Evolutionary conservation across 345 rosid species (phyloP).

Genomic region (Aethionema arabicum): DNA sequence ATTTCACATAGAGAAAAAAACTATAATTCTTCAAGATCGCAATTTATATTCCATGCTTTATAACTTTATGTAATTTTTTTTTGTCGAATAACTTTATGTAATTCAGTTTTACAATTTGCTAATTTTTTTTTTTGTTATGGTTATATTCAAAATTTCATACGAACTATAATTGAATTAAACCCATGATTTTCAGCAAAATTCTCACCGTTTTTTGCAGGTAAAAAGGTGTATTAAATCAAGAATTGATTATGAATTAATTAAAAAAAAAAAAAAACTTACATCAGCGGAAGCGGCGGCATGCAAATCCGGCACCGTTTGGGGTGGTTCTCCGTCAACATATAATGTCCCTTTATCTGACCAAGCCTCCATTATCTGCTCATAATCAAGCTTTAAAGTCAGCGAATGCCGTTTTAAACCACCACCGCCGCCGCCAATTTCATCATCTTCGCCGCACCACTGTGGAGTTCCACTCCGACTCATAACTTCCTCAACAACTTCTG

Average conservation of each 20-base stretch:
- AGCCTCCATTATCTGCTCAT: conserved; percentile 70
- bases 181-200: conserved; percentile 9
- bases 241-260: background rate
- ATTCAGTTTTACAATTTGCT: too few relatives aligned
- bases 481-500: conserved; percentile 76
- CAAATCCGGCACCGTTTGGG: conserved; percentile 80
- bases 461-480: conserved; percentile 41
- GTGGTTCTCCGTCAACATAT: conserved; percentile 52
- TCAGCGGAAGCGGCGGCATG: conserved; percentile 31
- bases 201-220: background rate
- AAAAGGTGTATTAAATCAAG: conserved; percentile 13
- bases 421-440: background rate
- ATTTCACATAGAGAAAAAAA: too few relatives aligned
- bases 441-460: conserved; percentile 24
- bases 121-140: too few relatives aligned
- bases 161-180: background rate
- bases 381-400: conserved; percentile 78
- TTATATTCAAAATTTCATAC: too few relatives aligned
- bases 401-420: conserved; percentile 33
- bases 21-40: too few relatives aligned
- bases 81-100: too few relatives aligned
- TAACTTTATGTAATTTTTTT: too few relatives aligned
- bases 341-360: conserved; percentile 86
- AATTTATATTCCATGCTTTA: too few relatives aligned
- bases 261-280: conserved; percentile 19